Percentiles rank a stretch among this genome's conserved stretches.
These are phyloP conservation scores for Yamadazyma aaseri DNA, from an alignment of 1,139 yeast genomes.

Conservation along the genomic window DNA sequence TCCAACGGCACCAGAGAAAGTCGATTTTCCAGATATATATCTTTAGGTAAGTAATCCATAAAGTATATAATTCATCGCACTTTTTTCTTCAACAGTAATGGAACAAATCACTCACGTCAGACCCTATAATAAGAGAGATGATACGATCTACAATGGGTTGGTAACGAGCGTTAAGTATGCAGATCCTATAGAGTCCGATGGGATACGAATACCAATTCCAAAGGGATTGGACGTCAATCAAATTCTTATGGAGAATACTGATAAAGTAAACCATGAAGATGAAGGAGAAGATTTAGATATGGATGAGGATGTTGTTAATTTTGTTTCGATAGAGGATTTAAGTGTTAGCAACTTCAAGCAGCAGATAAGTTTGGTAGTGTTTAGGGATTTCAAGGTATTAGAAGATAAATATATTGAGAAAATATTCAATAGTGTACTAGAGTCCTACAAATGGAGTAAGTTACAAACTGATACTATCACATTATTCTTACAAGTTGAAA, in stretches of 20 bases:
- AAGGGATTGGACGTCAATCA: constrained; percentile 22
- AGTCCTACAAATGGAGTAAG: constrained; percentile 13
- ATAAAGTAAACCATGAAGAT: constrained; percentile 15
- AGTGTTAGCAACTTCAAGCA: constrained; percentile 27
- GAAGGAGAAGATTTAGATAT: constrained; percentile 8
- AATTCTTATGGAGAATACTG: constrained; percentile 23
- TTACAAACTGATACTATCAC: constrained; percentile 12
- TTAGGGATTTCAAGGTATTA: constrained; percentile 35
- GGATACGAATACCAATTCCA: constrained; percentile 22
- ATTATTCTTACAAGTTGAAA: constrained; percentile 15
- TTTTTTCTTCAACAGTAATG: constrained; percentile 6
- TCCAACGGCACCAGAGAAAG: constrained; percentile 4
- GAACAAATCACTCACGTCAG: constrained; percentile 10
- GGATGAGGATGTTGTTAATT: constrained; percentile 15
- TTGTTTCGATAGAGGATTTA: constrained; percentile 20
- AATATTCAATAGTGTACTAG: constrained; percentile 16
- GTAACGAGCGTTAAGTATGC: constrained; percentile 7
- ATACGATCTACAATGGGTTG: constrained; percentile 2
- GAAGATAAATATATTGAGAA: constrained; percentile 29
- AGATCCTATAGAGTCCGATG: constrained; percentile 7
- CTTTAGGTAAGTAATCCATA: constrained; percentile 4
- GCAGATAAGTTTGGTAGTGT: constrained; percentile 35
- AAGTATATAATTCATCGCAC: constrained; percentile 1
- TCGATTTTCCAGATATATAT: neutral
- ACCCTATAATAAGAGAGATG: constrained; percentile 10